These are phyloP conservation scores for Auricularia sp. DNA, from an alignment of 768 basidiomycete species.

Conservation along the genomic window DNA sequence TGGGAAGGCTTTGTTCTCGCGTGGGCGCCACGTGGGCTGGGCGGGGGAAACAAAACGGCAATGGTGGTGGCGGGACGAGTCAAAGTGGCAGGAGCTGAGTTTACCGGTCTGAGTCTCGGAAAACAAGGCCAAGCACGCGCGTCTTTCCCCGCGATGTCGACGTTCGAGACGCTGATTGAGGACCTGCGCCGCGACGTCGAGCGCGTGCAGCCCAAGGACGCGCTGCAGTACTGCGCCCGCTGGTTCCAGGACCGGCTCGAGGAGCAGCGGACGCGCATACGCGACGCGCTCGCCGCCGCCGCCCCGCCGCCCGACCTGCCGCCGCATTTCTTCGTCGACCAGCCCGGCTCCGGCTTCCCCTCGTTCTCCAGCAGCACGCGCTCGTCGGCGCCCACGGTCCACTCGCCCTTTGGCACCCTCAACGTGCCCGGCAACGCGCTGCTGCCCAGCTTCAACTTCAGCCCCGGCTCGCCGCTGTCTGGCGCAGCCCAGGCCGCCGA, in stretches of 20 bases:
- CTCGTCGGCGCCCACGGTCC: conserved; percentile 42
- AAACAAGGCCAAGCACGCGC: not conserved
- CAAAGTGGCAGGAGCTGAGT: too few relatives aligned
- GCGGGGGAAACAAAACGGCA: too few relatives aligned
- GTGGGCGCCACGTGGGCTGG: too few relatives aligned
- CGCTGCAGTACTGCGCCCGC: conserved; percentile 84
- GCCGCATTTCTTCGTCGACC: conserved; percentile 49
- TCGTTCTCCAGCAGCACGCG: conserved; percentile 27
- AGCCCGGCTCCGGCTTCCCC: conserved; percentile 19
- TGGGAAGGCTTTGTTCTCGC: too few relatives aligned
- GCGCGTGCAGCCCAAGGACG: conserved; percentile 80
- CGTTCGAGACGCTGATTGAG: conserved; percentile 70
- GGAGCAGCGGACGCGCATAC: conserved; percentile 66
- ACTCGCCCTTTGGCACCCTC: conserved; percentile 68
- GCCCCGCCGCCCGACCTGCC: conserved; percentile 42
- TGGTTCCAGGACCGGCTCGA: conserved; percentile 90
- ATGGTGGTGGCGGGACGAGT: too few relatives aligned
- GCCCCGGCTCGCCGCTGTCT: conserved; percentile 47
- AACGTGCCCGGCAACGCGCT: conserved; percentile 76
- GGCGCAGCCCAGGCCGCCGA: conserved; percentile 9
- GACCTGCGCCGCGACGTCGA: conserved; percentile 82
- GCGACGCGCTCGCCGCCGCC: conserved; percentile 49
- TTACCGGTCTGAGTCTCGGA: too few relatives aligned
- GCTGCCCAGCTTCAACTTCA: conserved; percentile 47
- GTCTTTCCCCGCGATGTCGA: conserved; percentile 41